These are phyloP conservation scores for Datisca glomerata DNA, from an alignment of 306 rosid species.

Conservation along the genomic window DNA sequence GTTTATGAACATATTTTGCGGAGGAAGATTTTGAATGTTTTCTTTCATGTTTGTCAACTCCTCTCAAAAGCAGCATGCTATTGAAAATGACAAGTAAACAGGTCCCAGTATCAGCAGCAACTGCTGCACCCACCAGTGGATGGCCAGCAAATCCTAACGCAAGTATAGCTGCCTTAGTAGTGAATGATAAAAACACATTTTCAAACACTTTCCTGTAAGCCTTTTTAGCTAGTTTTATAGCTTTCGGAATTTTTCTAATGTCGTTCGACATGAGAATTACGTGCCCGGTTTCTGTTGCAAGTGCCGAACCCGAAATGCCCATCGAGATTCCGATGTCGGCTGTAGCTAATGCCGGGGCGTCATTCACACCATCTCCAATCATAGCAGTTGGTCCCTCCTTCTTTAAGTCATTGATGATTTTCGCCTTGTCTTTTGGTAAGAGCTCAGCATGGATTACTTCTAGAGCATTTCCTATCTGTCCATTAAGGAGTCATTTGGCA, in stretches of 20 bases:
- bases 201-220: slow-evolving; percentile 46
- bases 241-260: slow-evolving; percentile 72
- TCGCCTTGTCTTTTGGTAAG: slow-evolving; percentile 78
- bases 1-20: no score
- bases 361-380: slow-evolving; percentile 92
- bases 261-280: slow-evolving; percentile 85
- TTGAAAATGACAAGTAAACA: slow-evolving; percentile 73
- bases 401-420: slow-evolving; percentile 48
- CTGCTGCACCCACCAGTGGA: slow-evolving; percentile 98
- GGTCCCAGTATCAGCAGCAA: slow-evolving; percentile 92
- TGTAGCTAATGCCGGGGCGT: slow-evolving; percentile 82
- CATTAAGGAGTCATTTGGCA: no score
- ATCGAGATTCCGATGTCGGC: slow-evolving; percentile 93
- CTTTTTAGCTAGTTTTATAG: slow-evolving; percentile 54
- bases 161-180: slow-evolving; percentile 46
- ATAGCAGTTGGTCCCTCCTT: slow-evolving; percentile 66
- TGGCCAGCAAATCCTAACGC: slow-evolving; percentile 77
- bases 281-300: slow-evolving; percentile 78
- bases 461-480: slow-evolving; percentile 59
- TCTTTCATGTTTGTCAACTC: no score
- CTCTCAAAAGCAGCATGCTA: slow-evolving; percentile 72
- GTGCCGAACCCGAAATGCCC: slow-evolving; percentile 96
- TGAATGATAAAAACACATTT: slow-evolving; percentile 51
- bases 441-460: slow-evolving; percentile 74
- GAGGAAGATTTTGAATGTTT: no score